Evolutionary conservation across 2,329 filamentous ascomycete species (phyloP), one percentile per base, ranked within the genome.

Genomic region (Alternaria alternata): DNA sequence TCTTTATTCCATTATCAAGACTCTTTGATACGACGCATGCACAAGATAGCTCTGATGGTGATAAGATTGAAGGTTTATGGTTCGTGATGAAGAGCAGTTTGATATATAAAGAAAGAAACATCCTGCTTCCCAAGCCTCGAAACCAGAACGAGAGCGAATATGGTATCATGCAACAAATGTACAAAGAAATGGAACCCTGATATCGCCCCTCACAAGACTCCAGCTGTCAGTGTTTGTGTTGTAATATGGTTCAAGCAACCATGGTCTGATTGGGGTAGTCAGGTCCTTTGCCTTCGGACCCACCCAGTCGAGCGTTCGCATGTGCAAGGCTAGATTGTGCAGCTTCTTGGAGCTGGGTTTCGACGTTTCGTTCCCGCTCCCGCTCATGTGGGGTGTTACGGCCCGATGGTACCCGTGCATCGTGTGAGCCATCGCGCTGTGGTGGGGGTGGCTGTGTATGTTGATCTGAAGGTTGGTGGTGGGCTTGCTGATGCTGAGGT

Each of bases 301-400:
- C 58, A 34, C 61, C 54, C 16, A 74, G 26, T 26, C 69, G 57
- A 16, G 68, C 51, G 30, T 56, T 64, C 4, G 70, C 64, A 41
- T 77, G 75, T 5, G 74, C 75, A n/a, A 77, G 69, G 34, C 73
- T 61, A 1, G 68, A 72, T 55, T 77, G 72, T 7, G 74, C 73
- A 4, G 75, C 75, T 61, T 78, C 75, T 39, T 77, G 74, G 28
- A 78, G 56, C 46, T 78, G 75, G 0, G 64, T 65, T 44, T 76
- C 72, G 5, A 71, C 64, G 11, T 67, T 70, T 6, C 61, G 43
- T 24, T 72, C 70, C 11, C 65, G 61, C 18, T 71, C 65, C 20
- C 69, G 53, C 24, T 71, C 68, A 3, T 71, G 70, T 2, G 74
- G 72, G 7, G 71, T 71, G 36, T 62, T 65, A 32, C 65, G 70